phyloP scores from a whole-genome alignment of 1,139 yeast genomes.

The Debaryomyces sp. region DNA sequence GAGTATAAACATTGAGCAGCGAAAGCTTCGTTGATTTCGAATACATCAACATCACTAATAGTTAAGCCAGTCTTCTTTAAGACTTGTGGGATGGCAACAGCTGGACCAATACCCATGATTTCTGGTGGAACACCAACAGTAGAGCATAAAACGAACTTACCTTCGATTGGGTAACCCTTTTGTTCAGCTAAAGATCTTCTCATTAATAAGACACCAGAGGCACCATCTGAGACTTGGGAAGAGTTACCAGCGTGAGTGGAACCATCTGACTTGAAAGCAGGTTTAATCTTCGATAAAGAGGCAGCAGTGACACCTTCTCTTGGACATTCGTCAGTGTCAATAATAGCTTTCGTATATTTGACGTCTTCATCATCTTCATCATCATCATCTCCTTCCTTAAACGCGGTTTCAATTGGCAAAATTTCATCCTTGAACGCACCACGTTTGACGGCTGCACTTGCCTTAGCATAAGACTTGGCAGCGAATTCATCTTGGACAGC shows the following conservation, averaged over 20 bases:
- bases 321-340: conserved; percentile 88
- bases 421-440: conserved; percentile 87
- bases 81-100: conserved; percentile 85
- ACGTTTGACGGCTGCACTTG: conserved; percentile 67
- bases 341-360: conserved; percentile 44
- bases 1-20: conserved; percentile 92
- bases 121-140: conserved; percentile 94
- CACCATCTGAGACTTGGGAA: conserved; percentile 92
- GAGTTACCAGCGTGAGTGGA: conserved; percentile 95
- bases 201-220: conserved; percentile 85
- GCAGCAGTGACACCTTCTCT: conserved; percentile 83
- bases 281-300: conserved; percentile 70
- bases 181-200: conserved; percentile 85
- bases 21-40: conserved; percentile 93
- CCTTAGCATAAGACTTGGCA: conserved; percentile 81
- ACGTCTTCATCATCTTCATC: conserved; percentile 50
- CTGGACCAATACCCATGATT: conserved; percentile 97
- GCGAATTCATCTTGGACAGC: conserved; percentile 84
- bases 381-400: conserved; percentile 55
- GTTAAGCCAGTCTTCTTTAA: conserved; percentile 66
- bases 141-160: conserved; percentile 75
- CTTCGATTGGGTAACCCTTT: conserved; percentile 66
- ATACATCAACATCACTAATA: conserved; percentile 68
- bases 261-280: conserved; percentile 88
- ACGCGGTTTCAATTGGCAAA: conserved; percentile 65